Base-by-base conservation (phyloP, 192 early-diverging fungal species). In the Backusella psychrophila region DNA sequence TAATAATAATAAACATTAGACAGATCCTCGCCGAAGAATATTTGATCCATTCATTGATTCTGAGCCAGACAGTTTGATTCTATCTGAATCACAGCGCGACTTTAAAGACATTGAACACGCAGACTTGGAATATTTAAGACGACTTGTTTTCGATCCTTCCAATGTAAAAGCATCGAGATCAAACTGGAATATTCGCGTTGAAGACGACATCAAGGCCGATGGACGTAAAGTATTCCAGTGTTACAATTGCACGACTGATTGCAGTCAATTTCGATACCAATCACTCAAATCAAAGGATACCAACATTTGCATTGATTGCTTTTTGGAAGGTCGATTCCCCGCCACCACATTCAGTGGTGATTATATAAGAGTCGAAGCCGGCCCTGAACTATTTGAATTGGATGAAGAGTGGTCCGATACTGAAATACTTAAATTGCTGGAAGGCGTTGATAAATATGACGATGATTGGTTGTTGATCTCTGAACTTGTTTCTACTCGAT, bases 381-480 rank as follows among this genome's bases (percentile, higher is more conserved):
- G 78, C 39, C 56, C 69, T 69, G 87, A 84, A 46, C 84, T 84
- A 34, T 84, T 83, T 67, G 83, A 84, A 8, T 81, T 87, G 26
- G 89, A 87, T 38, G 91, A 90, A 46, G 84, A 87, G 52, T 99
- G 98, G 98, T 90, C 86, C 5, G 91, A 96, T 63, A 90, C 94
- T 81, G 98, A 99, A 79, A 92, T 89, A 12, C 82, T 97, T 29
- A 81, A 94, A 35, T 81, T 99, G 42, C 82, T 99, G 36, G 98
- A 99, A 86, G 98, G 90, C 2, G 81, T 99, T 21, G 98, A 99
- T 78, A 86, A 95, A 86, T 97, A 88, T 85, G 94, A 97, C 65
- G 94, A 98, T 56, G 96, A 98, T 78, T 99, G 98, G 98, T 87
- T 89, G 71, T 88, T 90, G 52, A 90, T 99, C 42, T 90, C 97